Evolutionary conservation across 148 eudicot species (phyloP), one percentile per base, ranked within the genome.

Genomic region (Rhododendron molle): DNA sequence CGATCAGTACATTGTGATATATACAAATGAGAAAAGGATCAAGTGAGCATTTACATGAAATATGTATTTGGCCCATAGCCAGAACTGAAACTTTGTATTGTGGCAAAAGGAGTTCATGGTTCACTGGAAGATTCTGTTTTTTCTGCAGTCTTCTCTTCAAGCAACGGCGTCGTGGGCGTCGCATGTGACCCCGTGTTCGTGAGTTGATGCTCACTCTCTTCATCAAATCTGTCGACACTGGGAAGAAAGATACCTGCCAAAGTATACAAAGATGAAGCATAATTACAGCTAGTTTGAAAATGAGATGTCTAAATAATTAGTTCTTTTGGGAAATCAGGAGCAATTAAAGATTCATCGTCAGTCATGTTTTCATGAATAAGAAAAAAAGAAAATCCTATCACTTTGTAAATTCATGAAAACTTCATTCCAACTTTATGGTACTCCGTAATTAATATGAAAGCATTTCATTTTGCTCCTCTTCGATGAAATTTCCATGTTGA

Each of bases 211-310:
- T 89, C 91, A 30, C 89, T 88, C 3, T 94, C 91, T 86, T 92
- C 94, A 26, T 90, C 71, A 71, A 76, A 93, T 85, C 92, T 89
- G 83, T 94, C 97, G 46, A 93, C 93, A 30, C 90, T 83, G 13
- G 88, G 89, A 81, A 94, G 78, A 83, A 94, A 94, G 46, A 94
- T 86, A 34, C 96, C 96, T 94, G 90, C 87, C 30, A 8, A 85
- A 14, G 50, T 78, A 83, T 50, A 77, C 28, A 58, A 23, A 78
- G 71, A 34, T 28, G 21, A 8, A 89, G 69, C 65, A 88, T 89
- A 34, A 91, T 78, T 26, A 92, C 91, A 89, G 88, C 85, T 76
- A 74, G 52, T 81, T 74, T 69, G 74, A 69, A 69, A 34, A 14
- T 7, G 7, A 52, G 30, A 69, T 20, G 5, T 7, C 34, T 5